Conservation (phyloP, 2,329 filamentous ascomycete genomes). For the Thielaviopsis populi region DNA sequence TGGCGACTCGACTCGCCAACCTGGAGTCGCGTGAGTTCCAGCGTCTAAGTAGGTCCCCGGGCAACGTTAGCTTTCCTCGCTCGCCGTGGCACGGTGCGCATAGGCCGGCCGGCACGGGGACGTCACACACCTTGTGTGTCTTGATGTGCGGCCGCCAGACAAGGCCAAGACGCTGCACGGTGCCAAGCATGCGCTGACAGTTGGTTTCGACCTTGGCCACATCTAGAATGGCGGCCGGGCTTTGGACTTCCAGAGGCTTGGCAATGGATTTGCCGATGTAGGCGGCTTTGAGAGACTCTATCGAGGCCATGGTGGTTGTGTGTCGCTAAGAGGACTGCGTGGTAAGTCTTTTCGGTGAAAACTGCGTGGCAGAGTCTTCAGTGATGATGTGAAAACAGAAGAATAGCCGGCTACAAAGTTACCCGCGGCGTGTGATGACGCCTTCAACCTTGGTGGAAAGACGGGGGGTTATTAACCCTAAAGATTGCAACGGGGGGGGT, state of each 20-base stretch:
- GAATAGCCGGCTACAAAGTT: too few relatives aligned
- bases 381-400: too few relatives aligned
- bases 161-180: slow-evolving; percentile 42
- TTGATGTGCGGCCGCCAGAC: slow-evolving; percentile 67
- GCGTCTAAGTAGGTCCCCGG: slow-evolving; percentile 37
- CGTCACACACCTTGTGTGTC: slow-evolving; percentile 54
- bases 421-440: too few relatives aligned
- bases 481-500: too few relatives aligned
- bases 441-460: too few relatives aligned
- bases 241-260: slow-evolving; percentile 35
- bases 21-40: slow-evolving; percentile 51
- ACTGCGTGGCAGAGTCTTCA: too few relatives aligned
- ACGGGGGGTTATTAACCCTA: too few relatives aligned
- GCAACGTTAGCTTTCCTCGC: slow-evolving; percentile 19
- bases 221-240: slow-evolving; percentile 56
- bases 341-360: too few relatives aligned
- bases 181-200: slow-evolving; percentile 55
- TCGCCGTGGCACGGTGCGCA: neutral
- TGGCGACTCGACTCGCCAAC: slow-evolving; percentile 38
- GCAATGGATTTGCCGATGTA: slow-evolving; percentile 45
- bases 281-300: neutral
- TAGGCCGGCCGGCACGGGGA: neutral
- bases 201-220: slow-evolving; percentile 49
- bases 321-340: neutral
- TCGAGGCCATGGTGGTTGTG: neutral